Evolutionary conservation across 257 asterid genomes (phyloP).

Genomic region (Linderniella brevidens): DNA sequence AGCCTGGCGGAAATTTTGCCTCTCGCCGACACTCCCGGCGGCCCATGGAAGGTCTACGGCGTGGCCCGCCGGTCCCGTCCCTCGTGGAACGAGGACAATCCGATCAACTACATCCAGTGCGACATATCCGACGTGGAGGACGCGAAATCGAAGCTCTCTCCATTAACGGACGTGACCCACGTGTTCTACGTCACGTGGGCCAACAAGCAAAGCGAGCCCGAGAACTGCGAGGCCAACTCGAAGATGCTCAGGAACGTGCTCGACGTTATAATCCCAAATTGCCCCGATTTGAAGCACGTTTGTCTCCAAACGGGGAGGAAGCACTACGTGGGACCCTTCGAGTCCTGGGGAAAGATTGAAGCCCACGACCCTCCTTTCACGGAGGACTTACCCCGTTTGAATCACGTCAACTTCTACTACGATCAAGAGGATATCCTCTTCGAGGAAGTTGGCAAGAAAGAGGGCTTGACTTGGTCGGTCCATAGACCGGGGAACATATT

Average conservation of each 20-base stretch:
- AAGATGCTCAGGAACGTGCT: slow-evolving; percentile 57
- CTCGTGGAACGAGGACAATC: slow-evolving; percentile 69
- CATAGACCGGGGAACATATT: slow-evolving; percentile 66
- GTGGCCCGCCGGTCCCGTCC: slow-evolving; percentile 83
- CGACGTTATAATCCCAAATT: slow-evolving; percentile 40
- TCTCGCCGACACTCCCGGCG: slow-evolving; percentile 89
- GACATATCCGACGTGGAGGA: slow-evolving; percentile 47
- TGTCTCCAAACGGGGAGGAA: slow-evolving; percentile 75
- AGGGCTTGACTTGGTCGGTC: slow-evolving; percentile 70
- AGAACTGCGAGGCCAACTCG: slow-evolving; percentile 61
- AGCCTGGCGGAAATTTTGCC: slow-evolving; percentile 94
- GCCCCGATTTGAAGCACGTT: slow-evolving; percentile 52
- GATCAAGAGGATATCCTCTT: slow-evolving; percentile 58
- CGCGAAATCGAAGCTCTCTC: slow-evolving; percentile 35
- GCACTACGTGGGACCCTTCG: slow-evolving; percentile 65
- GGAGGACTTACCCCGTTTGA: slow-evolving; percentile 65
- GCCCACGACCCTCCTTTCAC: slow-evolving; percentile 51
- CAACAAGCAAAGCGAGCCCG: slow-evolving; percentile 35
- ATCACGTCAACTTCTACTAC: slow-evolving; percentile 42
- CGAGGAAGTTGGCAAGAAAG: slow-evolving; percentile 48
- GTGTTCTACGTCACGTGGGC: slow-evolving; percentile 81
- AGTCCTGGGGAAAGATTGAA: slow-evolving; percentile 20
- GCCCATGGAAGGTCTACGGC: slow-evolving; percentile 96
- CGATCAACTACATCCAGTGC: slow-evolving; percentile 56
- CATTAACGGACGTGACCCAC: slow-evolving; percentile 53